Percentiles rank a stretch among this genome's conserved stretches.
Evolutionary conservation across 495 filamentous ascomycete species (phyloP).

Genomic region (Xylaria sp.): DNA sequence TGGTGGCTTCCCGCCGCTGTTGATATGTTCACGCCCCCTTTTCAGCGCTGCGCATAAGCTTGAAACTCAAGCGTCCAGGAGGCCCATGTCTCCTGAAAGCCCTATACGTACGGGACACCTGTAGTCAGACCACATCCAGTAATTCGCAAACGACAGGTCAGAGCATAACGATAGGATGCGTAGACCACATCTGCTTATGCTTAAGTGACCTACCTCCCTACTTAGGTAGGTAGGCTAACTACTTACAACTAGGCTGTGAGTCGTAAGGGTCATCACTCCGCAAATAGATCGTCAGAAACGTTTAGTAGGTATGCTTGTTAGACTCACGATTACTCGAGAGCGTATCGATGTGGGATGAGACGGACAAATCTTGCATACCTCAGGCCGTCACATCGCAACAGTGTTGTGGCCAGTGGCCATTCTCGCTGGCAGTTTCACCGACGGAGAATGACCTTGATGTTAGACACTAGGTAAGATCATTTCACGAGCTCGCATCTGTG

Average conservation of each 20-base stretch:
- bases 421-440: slow-evolving; percentile 3
- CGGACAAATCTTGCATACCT: not conserved
- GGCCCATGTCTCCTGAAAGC: slow-evolving; percentile 3
- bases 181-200: not conserved
- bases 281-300: not conserved
- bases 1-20: not conserved
- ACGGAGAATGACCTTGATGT: not conserved
- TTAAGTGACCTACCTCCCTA: no score
- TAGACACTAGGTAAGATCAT: not conserved
- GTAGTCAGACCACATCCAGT: slow-evolving; percentile 12
- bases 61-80: slow-evolving; percentile 10
- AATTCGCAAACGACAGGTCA: not conserved
- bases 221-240: not conserved
- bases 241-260: not conserved
- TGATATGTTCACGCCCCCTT: not conserved
- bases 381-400: not conserved
- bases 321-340: not conserved
- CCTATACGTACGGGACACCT: not conserved
- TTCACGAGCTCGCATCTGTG: not conserved
- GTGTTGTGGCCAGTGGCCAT: not conserved
- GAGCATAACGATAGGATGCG: not conserved
- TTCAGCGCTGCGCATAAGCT: not conserved
- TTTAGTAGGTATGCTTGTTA: no score
- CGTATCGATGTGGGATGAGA: not conserved
- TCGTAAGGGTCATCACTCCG: not conserved